phyloP scores from a whole-genome alignment of 805 yeast genomes.

The Yamadazyma olivae region DNA sequence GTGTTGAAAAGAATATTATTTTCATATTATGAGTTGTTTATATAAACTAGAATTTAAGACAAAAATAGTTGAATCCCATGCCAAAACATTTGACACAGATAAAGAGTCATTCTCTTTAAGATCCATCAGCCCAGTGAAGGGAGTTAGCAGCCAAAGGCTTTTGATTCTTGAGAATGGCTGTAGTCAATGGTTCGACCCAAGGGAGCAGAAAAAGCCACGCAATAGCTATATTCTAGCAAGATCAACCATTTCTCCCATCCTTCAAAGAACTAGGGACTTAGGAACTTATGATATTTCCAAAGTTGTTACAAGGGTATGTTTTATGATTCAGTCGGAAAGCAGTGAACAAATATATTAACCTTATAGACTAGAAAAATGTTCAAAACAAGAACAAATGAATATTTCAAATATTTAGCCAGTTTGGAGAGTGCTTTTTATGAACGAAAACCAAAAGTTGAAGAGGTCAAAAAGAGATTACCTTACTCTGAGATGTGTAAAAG shows the following conservation, averaged over 20 bases:
- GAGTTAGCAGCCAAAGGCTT: not conserved
- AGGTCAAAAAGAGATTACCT: not conserved
- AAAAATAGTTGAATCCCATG: too few species aligned
- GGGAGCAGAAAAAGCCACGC: slow-evolving; percentile 11
- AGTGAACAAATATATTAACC: slow-evolving; percentile 14
- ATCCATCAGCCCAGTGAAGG: not conserved
- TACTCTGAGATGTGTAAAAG: too few species aligned
- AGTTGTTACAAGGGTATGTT: slow-evolving; percentile 12
- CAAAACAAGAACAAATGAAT: slow-evolving; percentile 1
- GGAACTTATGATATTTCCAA: slow-evolving; percentile 10
- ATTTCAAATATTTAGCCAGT: not conserved
- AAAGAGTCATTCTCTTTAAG: slow-evolving; percentile 1
- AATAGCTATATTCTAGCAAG: slow-evolving; percentile 21
- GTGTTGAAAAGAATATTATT: too few species aligned
- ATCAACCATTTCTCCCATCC: slow-evolving; percentile 12
- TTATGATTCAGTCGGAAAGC: too few species aligned
- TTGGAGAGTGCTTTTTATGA: not conserved
- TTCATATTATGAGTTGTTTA: not conserved
- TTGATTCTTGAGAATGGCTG: not conserved
- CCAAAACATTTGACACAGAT: too few species aligned
- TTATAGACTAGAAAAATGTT: slow-evolving; percentile 17
- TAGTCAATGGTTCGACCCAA: slow-evolving; percentile 7
- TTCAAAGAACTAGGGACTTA: slow-evolving; percentile 8
- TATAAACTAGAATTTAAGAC: not conserved
- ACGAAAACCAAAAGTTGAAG: not conserved